Base-by-base conservation (phyloP, 495 filamentous ascomycete genomes). In the Tirmania nivea region DNA sequence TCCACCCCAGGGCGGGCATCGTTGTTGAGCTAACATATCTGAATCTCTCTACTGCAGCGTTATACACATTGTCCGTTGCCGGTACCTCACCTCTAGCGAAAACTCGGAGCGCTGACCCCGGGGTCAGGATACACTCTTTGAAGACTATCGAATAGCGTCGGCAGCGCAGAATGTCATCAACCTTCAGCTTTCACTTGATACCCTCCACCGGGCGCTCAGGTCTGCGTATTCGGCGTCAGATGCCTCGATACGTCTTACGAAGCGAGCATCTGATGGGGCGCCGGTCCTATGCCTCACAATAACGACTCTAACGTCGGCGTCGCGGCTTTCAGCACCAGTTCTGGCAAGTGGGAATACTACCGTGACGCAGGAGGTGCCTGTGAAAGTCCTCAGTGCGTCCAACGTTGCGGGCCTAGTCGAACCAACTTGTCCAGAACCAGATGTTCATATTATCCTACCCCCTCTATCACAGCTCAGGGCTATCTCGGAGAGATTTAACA, bases 301-400 rank as follows among this genome's bases (percentile, higher is more conserved):
- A 61, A 78, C 80, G 25, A 77, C 82, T 51, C 79, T 73, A 62
- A 69, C 75, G 8, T 58, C 73, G 3, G 68, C 68, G 45, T 61
- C 65, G 48, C 45, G 50, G 3, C 17, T 52, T 47, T 45, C 54
- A 6, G 19, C 59, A 17, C 48, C 19, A 19, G 55, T 61, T 52
- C 34, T 59, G 49, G 60, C 57, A 37, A 45, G 39, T 8, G 55
- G 55, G 34, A 55, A 51, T 35, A 60, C 59, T 21, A 52, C 54
- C 60, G 79, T 97, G 60, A 94, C 86, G n/a, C 92, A 97, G 62
- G 86, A 95, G 66, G 77, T 96, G 25, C 90, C 92, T n/a, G 78
- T 95, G 50, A 78, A 86, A 5, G 86, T 97, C 4, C 75, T 97
- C 5, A 79, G 81, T 57, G 76, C 83, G 1, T 74, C 77, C 16